phyloP scores from a whole-genome alignment of 164 flowering plant genomes.

The Amborella trichopoda region DNA sequence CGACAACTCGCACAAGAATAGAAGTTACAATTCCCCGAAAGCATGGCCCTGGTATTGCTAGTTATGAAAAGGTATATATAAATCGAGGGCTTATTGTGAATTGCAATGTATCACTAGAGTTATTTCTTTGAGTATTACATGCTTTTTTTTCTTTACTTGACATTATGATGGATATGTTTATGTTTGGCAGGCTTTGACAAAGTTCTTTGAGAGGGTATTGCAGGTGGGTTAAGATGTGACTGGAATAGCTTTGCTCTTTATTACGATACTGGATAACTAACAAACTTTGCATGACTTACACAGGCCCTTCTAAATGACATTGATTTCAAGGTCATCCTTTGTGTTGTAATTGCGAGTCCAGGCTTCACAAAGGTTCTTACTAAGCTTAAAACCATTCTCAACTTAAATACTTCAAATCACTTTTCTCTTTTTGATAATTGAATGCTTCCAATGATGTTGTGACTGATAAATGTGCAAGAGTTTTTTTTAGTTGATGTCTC shows the following conservation, averaged over 20 bases:
- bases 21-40: constrained; percentile 95
- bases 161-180: no score
- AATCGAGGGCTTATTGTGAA: no score
- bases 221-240: constrained; percentile 57
- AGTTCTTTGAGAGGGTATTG: constrained; percentile 76
- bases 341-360: constrained; percentile 97
- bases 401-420: no score
- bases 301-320: constrained; percentile 81
- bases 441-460: no score
- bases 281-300: no score
- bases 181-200: constrained; percentile 63
- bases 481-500: no score
- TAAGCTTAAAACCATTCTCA: no score
- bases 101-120: no score
- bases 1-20: constrained; percentile 73
- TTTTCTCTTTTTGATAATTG: no score
- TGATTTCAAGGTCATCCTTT: constrained; percentile 83
- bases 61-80: constrained; percentile 70
- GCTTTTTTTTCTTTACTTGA: no score
- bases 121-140: neutral
- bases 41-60: constrained; percentile 98
- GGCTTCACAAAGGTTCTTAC: constrained; percentile 83
- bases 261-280: neutral
- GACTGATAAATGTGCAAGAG: no score
- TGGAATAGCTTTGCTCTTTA: no score